Evolutionary conservation across 73 alveolate genomes (phyloP).

Genomic region (Paramecium primaurelia): DNA sequence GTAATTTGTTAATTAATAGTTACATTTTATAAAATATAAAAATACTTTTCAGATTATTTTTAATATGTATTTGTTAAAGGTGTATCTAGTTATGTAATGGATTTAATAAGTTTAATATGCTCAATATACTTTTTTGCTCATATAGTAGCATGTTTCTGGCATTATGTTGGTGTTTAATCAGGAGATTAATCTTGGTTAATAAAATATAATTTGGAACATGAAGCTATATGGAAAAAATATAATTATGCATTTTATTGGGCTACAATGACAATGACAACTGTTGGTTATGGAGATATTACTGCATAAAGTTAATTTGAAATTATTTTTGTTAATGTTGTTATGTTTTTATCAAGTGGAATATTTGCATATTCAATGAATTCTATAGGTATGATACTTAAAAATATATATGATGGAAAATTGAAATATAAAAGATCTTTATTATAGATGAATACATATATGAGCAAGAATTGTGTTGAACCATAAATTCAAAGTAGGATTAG

Average conservation of each 20-base stretch:
- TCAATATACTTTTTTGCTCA: slow-evolving; percentile 27
- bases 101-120: not conserved
- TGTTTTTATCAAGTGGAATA: slow-evolving; percentile 47
- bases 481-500: slow-evolving; percentile 29
- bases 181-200: not conserved
- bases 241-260: slow-evolving; percentile 48
- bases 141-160: slow-evolving; percentile 15
- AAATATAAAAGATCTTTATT: not conserved
- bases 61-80: not conserved
- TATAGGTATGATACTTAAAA: slow-evolving; percentile 51
- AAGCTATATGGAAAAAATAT: not conserved
- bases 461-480: slow-evolving; percentile 30
- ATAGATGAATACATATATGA: slow-evolving; percentile 42
- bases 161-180: not conserved
- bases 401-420: not conserved
- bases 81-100: not conserved
- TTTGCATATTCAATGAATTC: slow-evolving; percentile 57
- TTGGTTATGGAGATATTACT: slow-evolving; percentile 60
- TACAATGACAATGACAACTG: slow-evolving; percentile 53
- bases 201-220: not conserved
- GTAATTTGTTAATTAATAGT: not conserved
- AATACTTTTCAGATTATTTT: not conserved
- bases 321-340: not conserved
- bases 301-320: slow-evolving; percentile 41
- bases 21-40: not conserved